Conservation (phyloP, 106 monocot genomes). For the Xerophyta viscosa region DNA sequence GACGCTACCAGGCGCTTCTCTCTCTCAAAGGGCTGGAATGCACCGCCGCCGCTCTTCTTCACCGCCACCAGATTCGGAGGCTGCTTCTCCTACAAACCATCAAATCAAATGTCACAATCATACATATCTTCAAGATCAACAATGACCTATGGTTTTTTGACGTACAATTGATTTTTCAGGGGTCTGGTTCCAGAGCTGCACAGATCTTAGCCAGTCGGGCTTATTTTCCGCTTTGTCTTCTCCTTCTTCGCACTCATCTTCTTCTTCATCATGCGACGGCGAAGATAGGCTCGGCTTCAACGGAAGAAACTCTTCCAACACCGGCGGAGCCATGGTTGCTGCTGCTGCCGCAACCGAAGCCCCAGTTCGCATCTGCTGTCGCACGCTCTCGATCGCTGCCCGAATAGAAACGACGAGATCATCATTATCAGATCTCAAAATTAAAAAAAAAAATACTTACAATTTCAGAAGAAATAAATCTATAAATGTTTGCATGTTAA, state of each 20-base stretch:
- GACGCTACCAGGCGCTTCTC: conserved; percentile 19
- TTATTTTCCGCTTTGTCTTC: conserved; percentile 21
- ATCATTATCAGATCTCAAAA: conserved; percentile 1
- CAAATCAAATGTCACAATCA: neutral
- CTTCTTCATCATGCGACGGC: conserved; percentile 9
- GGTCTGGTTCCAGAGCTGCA: conserved; percentile 45
- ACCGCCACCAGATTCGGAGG: conserved; percentile 1
- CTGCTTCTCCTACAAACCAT: neutral
- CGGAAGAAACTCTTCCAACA: conserved; percentile 69
- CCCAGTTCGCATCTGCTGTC: conserved; percentile 25
- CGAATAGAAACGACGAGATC: neutral
- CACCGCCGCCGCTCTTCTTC: conserved; percentile 2
- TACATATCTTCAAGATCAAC: neutral
- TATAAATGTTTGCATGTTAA: neutral
- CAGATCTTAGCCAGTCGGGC: conserved; percentile 62
- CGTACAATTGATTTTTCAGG: no score
- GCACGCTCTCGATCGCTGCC: conserved; percentile 47
- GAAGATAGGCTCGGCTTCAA: conserved; percentile 33
- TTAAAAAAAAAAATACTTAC: neutral
- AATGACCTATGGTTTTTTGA: neutral
- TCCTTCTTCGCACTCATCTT: conserved; percentile 13
- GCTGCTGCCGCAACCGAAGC: neutral
- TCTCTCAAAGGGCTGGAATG: conserved; percentile 63
- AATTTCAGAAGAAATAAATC: neutral
- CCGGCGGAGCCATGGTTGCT: conserved; percentile 17